Conservation (phyloP, 768 basidiomycete species). For the Stropharia rugosoannulata region DNA sequence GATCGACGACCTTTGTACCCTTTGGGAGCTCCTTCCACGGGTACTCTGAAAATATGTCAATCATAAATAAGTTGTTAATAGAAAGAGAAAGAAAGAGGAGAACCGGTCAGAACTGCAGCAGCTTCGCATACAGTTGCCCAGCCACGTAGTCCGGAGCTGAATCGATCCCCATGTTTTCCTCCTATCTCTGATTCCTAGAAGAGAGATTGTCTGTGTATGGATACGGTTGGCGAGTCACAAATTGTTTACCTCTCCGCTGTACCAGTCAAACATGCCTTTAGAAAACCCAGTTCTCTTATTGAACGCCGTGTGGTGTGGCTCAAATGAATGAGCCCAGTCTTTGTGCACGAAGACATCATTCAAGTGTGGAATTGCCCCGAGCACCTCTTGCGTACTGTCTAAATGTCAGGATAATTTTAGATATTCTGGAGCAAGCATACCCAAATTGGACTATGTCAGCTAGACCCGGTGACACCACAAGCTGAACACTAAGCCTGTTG, state of each 20-base stretch:
- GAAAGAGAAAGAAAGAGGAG: neutral
- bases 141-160: constrained; percentile 32
- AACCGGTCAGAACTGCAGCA: constrained; percentile 26
- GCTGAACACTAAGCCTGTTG: constrained; percentile 34
- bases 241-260: constrained; percentile 13
- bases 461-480: neutral
- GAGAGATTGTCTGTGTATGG: neutral
- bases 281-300: constrained; percentile 19
- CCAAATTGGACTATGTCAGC: neutral
- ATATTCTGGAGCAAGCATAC: neutral
- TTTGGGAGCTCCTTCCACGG: constrained; percentile 29
- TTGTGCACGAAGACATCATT: constrained; percentile 33
- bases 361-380: neutral
- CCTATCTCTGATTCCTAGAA: constrained; percentile 14
- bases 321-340: constrained; percentile 25
- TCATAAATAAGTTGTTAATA: neutral
- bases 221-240: neutral
- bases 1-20: constrained; percentile 34
- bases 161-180: constrained; percentile 22
- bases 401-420: neutral
- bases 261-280: constrained; percentile 23
- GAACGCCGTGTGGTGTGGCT: constrained; percentile 24
- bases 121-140: constrained; percentile 31
- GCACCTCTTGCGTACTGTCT: neutral
- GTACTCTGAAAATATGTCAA: constrained; percentile 21